Base-by-base conservation (phyloP, 805 yeast genomes). In the Clavispora vitiphila region DNA sequence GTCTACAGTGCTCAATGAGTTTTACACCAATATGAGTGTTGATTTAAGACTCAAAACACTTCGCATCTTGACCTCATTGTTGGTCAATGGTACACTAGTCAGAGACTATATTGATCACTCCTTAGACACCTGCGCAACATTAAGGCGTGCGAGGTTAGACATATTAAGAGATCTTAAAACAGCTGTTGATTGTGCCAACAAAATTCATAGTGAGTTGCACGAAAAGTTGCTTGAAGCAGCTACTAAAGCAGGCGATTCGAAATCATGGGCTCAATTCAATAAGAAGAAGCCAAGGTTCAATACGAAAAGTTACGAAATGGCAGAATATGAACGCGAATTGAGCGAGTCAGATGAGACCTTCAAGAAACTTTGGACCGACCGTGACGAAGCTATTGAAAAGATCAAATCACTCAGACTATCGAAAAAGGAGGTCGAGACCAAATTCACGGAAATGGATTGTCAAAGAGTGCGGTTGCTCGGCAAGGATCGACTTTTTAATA, bases 391-490 rank as follows among this genome's bases (percentile, higher is more conserved):
- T 3, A 49, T 73, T 27, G 45, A 55, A 11, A 63, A 61, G 34
- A 66, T 77, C 16, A 77, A 76, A 31, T 74, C 71, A 27, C 56
- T 77, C 22, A 72, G 77, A 41, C 56, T 58, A 5, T 71, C 73
- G 36, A 80, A 78, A 56, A 66, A 67, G 31, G 69, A 71, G 27
- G 62, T 80, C 14, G 96, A 86, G 52, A 72, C 68, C 45, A 70
- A 77, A 43, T 65, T 93, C 19, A 73, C 74, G 35, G 88, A 82
- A 51, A 65, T 79, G 37, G 96, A 90, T 54, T 72, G 83, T 45
- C 96, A 88, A 57, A 66, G 98, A 43, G 72, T 89, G 37, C 76
- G 77, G 41, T 71, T 78, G 23, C 65, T 93, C 21, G 99, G 99
- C 2, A 74, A 80, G 44, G 99, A 93, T 61, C 68, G 96, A 38